Base-by-base conservation (phyloP, 2,329 filamentous ascomycete species). In the Blastomyces gilchristii region DNA sequence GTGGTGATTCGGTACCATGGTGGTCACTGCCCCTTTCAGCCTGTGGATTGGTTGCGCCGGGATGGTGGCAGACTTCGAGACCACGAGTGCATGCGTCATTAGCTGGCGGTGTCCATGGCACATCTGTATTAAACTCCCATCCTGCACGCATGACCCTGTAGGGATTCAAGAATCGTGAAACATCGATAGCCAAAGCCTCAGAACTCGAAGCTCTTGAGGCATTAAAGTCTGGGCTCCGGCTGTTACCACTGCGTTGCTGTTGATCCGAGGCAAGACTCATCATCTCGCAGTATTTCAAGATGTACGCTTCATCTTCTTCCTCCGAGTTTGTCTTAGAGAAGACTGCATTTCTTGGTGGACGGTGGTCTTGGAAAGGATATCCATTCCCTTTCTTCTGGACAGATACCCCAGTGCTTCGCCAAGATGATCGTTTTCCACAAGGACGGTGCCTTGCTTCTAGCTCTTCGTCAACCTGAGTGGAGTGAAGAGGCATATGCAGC, bases 351-450 rank as follows among this genome's bases (percentile, higher is more conserved):
- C 16, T 49, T 22, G 16, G 25, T 47, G 16, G 22, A 22, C 16
- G 41, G 57, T 14, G 25, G 7, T 16, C 57, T 34, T 59, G 57
- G n/a, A 1, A 34, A 25, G 9, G 57, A 34, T 49, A 47, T 22
- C 43, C 43, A 41, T 37, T 58, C n/a, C 56, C 57, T 37, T 59
- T 59, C 41, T 34, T 49, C 22, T 59, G 57, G 45, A 37, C 57
- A 25, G 57, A 31, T 34, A 47, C 5, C 6, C 45, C 45, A 8
- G 28, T 22, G 18, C 41, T 7, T 18, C 57, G 28, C 57, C 25
- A 47, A 59, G 28, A 37, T n/a, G 41, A 59, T 25, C 57, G 41
- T 18, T 59, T 49, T n/a, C 28, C 18, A 43, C 57, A 49, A 18
- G 41, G 57, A 18, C 57, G 41, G 43, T 59, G 47, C 25, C 28